Evolutionary conservation across 2,329 filamentous ascomycete genomes (phyloP), one percentile per base, ranked within the genome.

Genomic region (Ophiosphaerella korrae): DNA sequence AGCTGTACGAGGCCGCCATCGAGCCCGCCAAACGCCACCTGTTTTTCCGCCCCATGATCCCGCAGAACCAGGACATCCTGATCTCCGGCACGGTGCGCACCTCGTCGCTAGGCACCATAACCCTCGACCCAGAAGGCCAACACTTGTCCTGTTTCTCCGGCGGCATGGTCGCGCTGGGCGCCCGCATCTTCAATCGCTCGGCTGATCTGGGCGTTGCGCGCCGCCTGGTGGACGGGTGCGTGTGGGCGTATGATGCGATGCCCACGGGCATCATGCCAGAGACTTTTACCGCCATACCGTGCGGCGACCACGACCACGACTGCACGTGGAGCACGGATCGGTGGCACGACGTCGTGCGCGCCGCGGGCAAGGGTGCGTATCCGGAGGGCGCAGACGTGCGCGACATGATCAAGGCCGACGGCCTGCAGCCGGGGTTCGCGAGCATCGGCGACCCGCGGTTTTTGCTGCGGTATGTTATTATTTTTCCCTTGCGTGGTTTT

Each of bases 1-100:
- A 81, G 16, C 82, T 96, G 74, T 91, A 95, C 68, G 80, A 87
- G 50, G 83, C 83, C 49, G 82, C 85, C 3, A 82, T 87, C 26
- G 83, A 87, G 5, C 85, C 85, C 0, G 84, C 88, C 32, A 88
- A 88, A 58, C 81, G 90, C 57, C 82, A 89, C 70, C 80, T 96
- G 8, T 83, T 96, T 50, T 96, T 85, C 74, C 83, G 88, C 5
- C 91, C 92, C 0, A 88, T 94, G 84, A 82, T 85, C 16, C 82
- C 85, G 6, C 77, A 81, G 6, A 78, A 83, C 45, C 83, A 83
- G 44, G 84, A 93, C 52, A 83, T 94, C n/a, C 80, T 94, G 7
- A 85, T 94, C 53, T 84, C 89, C 0, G 88, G 88, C 21, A 85
- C 85, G 5, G 67, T 65, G 4, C 57, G 70, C 1, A 66, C 66